Evolutionary conservation across 257 asterid genomes (phyloP).

Genomic region (Nicotiana sylvestris): DNA sequence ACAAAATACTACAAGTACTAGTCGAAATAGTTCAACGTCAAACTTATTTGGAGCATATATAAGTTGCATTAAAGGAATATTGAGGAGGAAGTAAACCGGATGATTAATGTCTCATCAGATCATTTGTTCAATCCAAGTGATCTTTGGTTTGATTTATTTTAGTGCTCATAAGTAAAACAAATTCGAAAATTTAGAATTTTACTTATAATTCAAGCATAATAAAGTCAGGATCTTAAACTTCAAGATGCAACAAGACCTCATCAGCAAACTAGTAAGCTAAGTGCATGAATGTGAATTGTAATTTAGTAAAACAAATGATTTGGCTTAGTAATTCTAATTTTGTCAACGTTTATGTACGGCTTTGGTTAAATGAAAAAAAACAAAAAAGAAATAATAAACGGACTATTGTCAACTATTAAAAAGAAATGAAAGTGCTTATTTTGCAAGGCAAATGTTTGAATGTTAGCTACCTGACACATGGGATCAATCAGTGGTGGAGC

Average conservation of each 20-base stretch:
- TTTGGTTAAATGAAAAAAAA: not conserved
- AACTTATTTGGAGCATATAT: not conserved
- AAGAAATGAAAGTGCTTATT: not conserved
- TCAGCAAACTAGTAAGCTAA: not conserved
- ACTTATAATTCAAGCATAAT: not conserved
- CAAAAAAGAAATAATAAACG: not conserved
- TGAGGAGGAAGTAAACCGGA: not conserved
- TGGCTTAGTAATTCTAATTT: not conserved
- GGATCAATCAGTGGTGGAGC: not conserved
- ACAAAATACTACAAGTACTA: too few relatives aligned
- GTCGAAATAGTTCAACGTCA: not conserved
- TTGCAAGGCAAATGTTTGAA: not conserved
- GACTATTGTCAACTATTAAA: not conserved
- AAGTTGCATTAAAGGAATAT: not conserved
- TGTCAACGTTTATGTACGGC: not conserved
- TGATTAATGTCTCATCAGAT: not conserved
- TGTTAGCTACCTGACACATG: not conserved
- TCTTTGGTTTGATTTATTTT: not conserved
- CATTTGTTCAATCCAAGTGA: not conserved
- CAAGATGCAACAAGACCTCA: not conserved
- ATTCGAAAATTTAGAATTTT: too few relatives aligned
- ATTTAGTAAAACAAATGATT: not conserved
- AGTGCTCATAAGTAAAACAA: not conserved
- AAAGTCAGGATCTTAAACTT: not conserved
- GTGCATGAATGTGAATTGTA: conserved; percentile 3